Evolutionary conservation across 1,284 basidiomycete species (phyloP).

Genomic region (Trametes hirsuta): DNA sequence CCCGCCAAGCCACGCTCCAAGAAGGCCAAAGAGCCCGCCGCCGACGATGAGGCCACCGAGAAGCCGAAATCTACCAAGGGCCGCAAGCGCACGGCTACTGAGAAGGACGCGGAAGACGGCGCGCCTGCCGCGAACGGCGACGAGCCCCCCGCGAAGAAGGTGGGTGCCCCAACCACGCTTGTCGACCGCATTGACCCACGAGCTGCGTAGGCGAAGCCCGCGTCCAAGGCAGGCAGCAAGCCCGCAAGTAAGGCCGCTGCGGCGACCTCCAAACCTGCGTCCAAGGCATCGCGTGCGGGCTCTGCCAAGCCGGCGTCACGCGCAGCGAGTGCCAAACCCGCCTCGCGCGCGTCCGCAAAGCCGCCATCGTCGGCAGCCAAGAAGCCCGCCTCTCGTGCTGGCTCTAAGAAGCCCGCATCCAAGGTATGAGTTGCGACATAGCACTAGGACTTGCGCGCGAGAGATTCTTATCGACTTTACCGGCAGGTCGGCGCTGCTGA

Average conservation of each 20-base stretch:
- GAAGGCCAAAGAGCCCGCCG: slow-evolving; percentile 43
- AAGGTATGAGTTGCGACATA: slow-evolving; percentile 18
- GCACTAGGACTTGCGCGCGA: not conserved
- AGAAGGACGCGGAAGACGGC: slow-evolving; percentile 36
- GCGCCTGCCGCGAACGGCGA: slow-evolving; percentile 33
- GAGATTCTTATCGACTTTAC: slow-evolving; percentile 9
- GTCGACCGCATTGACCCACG: slow-evolving; percentile 5
- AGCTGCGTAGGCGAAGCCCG: slow-evolving; percentile 30
- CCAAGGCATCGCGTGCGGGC: slow-evolving; percentile 34
- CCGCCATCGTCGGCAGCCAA: slow-evolving; percentile 35
- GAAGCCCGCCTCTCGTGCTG: slow-evolving; percentile 39
- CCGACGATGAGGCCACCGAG: slow-evolving; percentile 32
- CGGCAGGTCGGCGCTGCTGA: slow-evolving; percentile 27
- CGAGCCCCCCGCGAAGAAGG: slow-evolving; percentile 40
- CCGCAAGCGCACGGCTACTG: slow-evolving; percentile 53
- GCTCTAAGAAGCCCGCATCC: slow-evolving; percentile 36
- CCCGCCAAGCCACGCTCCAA: slow-evolving; percentile 63
- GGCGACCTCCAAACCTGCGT: slow-evolving; percentile 35
- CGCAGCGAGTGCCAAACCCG: slow-evolving; percentile 33
- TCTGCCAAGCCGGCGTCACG: slow-evolving; percentile 34
- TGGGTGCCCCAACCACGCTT: slow-evolving; percentile 14
- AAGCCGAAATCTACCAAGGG: slow-evolving; percentile 63
- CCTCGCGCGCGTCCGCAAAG: slow-evolving; percentile 36
- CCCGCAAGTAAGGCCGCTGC: slow-evolving; percentile 30
- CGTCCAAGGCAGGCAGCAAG: slow-evolving; percentile 33